A percentile compares a stretch with the other conserved stretches of the same genome.
Conservation (phyloP, 441 rosid genomes). For the Gossypium schwendimanii region DNA sequence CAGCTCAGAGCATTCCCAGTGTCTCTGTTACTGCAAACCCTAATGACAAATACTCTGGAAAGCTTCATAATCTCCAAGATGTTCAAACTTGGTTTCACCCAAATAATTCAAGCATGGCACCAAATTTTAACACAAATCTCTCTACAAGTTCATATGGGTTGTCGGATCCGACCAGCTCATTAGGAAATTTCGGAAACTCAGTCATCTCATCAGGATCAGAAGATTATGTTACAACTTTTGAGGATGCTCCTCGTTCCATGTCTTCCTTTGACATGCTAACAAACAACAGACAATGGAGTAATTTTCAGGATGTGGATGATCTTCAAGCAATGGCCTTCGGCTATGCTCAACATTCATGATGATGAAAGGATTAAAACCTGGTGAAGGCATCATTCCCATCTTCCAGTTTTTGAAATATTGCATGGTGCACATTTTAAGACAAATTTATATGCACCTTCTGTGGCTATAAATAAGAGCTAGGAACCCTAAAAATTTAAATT, state of each 20-base stretch:
- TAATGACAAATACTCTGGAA: constrained; percentile 30
- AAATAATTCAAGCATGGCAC: constrained; percentile 23
- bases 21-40: constrained; percentile 34
- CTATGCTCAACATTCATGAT: constrained; percentile 30
- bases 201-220: constrained; percentile 24
- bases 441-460: constrained; percentile 24
- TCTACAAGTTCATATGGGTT: constrained; percentile 19
- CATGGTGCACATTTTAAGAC: constrained; percentile 29
- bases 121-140: constrained; percentile 25
- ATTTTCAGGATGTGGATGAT: constrained; percentile 40
- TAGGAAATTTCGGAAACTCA: constrained; percentile 36
- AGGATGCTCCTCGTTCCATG: constrained; percentile 24
- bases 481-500: constrained; percentile 30
- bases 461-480: constrained; percentile 40
- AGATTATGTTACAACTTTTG: constrained; percentile 28
- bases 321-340: constrained; percentile 53
- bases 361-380: constrained; percentile 8
- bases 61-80: constrained; percentile 25
- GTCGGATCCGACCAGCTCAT: constrained; percentile 25
- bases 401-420: constrained; percentile 29
- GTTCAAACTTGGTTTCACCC: constrained; percentile 36
- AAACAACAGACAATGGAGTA: constrained; percentile 36
- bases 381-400: constrained; percentile 23
- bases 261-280: constrained; percentile 46
- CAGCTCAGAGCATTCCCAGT: constrained; percentile 33